These are phyloP conservation scores for Ambrosiella cleistominuta DNA, from an alignment of 2,329 filamentous ascomycete genomes.

Conservation along the genomic window DNA sequence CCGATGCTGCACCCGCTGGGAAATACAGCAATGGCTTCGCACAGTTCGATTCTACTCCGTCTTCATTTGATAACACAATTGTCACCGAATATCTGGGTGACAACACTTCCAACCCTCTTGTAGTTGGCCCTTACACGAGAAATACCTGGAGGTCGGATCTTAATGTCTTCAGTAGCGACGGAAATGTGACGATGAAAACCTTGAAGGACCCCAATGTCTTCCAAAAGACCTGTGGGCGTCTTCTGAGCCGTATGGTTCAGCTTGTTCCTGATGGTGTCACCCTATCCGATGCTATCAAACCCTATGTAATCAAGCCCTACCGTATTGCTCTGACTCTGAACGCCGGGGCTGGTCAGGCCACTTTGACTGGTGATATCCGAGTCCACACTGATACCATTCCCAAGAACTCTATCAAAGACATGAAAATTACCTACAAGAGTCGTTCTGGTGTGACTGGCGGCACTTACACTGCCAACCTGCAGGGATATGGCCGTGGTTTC, in stretches of 20 bases:
- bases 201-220: conserved; percentile 30
- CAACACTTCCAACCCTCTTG: conserved; percentile 35
- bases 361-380: conserved; percentile 37
- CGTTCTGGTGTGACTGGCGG: conserved; percentile 27
- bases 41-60: conserved; percentile 29
- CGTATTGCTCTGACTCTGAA: conserved; percentile 36
- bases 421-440: conserved; percentile 39
- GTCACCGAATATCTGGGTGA: conserved; percentile 39
- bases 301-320: conserved; percentile 43
- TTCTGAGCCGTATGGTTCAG: conserved; percentile 46
- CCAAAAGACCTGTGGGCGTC: conserved; percentile 28
- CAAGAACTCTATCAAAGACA: conserved; percentile 24
- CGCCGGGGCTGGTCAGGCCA: conserved; percentile 28
- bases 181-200: conserved; percentile 34
- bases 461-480: conserved; percentile 4
- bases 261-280: conserved; percentile 33
- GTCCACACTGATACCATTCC: conserved; percentile 34
- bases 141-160: conserved; percentile 34
- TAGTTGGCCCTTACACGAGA: conserved; percentile 31
- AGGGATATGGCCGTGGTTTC: conserved; percentile 32
- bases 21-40: conserved; percentile 26
- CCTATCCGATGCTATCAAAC: conserved; percentile 33
- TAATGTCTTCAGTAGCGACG: conserved; percentile 36
- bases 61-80: conserved; percentile 37
- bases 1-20: conserved; percentile 31